These are phyloP conservation scores for Wickerhamomyces sydowiorum DNA, from an alignment of 805 yeast genomes.

Conservation along the genomic window DNA sequence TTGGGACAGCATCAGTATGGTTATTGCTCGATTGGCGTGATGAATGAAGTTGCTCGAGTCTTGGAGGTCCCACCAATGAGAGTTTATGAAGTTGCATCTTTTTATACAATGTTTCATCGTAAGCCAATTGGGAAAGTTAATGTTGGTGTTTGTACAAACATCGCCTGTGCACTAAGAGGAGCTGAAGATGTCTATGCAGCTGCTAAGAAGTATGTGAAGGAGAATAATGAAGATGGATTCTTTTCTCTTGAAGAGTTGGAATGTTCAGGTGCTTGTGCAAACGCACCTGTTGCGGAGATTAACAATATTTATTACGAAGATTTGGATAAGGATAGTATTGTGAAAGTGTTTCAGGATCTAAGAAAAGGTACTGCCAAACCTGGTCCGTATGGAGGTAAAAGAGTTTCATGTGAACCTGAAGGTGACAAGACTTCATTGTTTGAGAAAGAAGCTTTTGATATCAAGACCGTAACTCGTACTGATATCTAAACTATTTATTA, in stretches of 20 bases:
- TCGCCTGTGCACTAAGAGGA: conserved; percentile 84
- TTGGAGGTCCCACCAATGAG: conserved; percentile 92
- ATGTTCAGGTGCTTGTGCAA: conserved; percentile 89
- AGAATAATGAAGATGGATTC: conserved; percentile 67
- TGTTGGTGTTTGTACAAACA: conserved; percentile 82
- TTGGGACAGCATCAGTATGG: conserved; percentile 86
- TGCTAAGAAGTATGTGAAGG: conserved; percentile 51
- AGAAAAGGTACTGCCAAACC: conserved; percentile 54
- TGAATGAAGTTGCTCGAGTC: conserved; percentile 83
- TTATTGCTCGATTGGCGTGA: conserved; percentile 77
- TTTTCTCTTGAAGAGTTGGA: conserved; percentile 86
- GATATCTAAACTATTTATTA: conserved; percentile 42
- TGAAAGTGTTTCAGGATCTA: conserved; percentile 54
- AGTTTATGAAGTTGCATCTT: conserved; percentile 88
- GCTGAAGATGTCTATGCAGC: conserved; percentile 76
- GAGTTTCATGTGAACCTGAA: conserved; percentile 73
- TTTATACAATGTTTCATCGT: conserved; percentile 87
- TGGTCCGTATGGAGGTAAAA: conserved; percentile 63
- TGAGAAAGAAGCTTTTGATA: conserved; percentile 58
- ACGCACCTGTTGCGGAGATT: conserved; percentile 83
- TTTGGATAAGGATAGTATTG: conserved; percentile 61
- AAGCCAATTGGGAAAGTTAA: conserved; percentile 82
- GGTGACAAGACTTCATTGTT: conserved; percentile 62
- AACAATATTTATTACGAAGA: conserved; percentile 84
- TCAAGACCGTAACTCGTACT: conserved; percentile 63